Evolutionary conservation across 176 grass and related monocot genomes (phyloP), one percentile per base, ranked within the genome.

Genomic region (Secale cereale): DNA sequence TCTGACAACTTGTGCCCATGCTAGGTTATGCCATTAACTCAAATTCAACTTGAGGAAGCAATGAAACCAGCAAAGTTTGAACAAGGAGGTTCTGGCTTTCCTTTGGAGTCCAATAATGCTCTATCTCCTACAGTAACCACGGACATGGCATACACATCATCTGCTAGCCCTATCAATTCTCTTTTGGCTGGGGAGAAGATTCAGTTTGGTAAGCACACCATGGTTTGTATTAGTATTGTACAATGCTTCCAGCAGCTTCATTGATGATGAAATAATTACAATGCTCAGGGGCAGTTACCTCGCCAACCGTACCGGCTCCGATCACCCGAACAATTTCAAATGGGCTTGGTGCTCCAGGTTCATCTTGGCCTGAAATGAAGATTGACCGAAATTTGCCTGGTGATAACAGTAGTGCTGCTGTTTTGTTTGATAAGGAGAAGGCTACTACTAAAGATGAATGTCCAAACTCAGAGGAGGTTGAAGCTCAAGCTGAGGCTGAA

Each of bases 31-130:
- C 82, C 93, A 57, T 89, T 99, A 85, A 99, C 97, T 39, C 97
- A 99, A 85, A 92, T 88, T 92, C 93, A 99, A 86, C 97, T 99
- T 77, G 97, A 99, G 30, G 93, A 99, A 94, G 97, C 97, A 82
- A 99, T 99, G 97, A 87, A 81, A 52, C 88, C 93, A 79, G 88
- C 78, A 87, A 90, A 92, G 43, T 92, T 94, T 90, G 93, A 93
- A 79, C 87, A 89, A 80, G 80, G 85, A 73, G 61, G 79, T 67
- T 81, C 90, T 30, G 62, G 56, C 48, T 90, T 93, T 83, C 88
- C 83, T 84, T 85, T 91, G 79, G 93, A 95, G 61, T 69, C 93
- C 73, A 91, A 68, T 72, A 94, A 90, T 48, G 28, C 78, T 63
- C 76, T 83, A 22, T 74, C 86, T 65, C 78, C 89, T 46, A 59